Base-by-base conservation (phyloP, 176 grass and related monocot genomes). In the Phoenix dactylifera region DNA sequence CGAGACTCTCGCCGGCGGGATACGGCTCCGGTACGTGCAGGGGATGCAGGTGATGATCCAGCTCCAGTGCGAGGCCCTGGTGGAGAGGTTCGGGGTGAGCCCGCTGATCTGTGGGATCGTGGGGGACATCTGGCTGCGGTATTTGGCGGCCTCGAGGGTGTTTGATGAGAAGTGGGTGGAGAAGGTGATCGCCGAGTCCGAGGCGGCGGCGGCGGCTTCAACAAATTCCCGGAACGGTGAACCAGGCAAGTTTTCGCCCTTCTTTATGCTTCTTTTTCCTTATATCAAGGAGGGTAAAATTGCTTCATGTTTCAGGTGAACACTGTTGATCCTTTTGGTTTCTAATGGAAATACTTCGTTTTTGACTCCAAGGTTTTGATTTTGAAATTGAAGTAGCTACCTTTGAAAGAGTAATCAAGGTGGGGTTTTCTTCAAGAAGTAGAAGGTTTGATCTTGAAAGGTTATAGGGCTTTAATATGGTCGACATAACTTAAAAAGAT, bases 11-110 rank as follows among this genome's bases (percentile, higher is more conserved):
- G 83, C 57, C 0, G 22, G 1, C 4, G 52, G 52, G 60, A 65
- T 90, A 24, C 85, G 83, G 57, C 55, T 52, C 61, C 68, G 85
- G 35, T 86, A 95, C 24, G 67, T 89, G 51, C 61, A 54, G 57
- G 90, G 90, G 7, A 52, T 95, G 58, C 90, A 95, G 74, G 70
- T 89, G 49, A 95, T 84, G 70, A 67, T 95, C 35, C 80, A 81
- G 68, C 65, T 20, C 28, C 90, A 95, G 59, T 66, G 81, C 52
- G 80, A 95, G 70, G 82, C 69, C 24, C 76, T 89, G 52, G 82
- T 95, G 16, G 80, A 89, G 74, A 74, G 54, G 44, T 76, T 82
- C 55, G 76, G 73, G n/a, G 80, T 84, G 28, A 55, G 85, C 55
- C 74, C 83, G 3, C 29, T 95, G 25, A 76, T 89, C 5, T 84